phyloP scores from a whole-genome alignment of 345 rosid species.

The Gossypium turneri region DNA sequence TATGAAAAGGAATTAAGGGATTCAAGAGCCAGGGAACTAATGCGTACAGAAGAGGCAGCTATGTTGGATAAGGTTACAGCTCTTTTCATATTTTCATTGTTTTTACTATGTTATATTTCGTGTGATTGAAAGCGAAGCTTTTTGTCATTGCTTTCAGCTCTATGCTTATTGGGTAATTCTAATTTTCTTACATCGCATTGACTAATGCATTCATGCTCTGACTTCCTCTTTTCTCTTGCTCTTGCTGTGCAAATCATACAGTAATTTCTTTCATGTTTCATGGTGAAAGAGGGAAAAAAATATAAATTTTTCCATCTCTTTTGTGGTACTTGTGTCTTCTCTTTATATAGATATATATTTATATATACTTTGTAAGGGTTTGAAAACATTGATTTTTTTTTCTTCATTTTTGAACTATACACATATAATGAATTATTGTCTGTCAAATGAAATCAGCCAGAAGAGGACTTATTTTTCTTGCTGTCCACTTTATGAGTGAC shows the following conservation, averaged over 20 bases:
- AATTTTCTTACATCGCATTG: background rate
- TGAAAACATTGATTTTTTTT: background rate
- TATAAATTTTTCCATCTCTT: background rate
- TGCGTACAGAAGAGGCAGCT: constrained; percentile 93
- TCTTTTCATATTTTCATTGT: constrained; percentile 12
- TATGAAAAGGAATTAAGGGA: constrained; percentile 87
- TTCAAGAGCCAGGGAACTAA: constrained; percentile 85
- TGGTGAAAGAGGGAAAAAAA: background rate
- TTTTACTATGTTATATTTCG: background rate
- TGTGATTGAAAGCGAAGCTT: constrained; percentile 13
- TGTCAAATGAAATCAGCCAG: background rate
- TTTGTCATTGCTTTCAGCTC: constrained; percentile 10
- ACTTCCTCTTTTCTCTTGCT: background rate
- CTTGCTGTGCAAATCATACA: background rate
- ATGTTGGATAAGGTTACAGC: constrained; percentile 81
- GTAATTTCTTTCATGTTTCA: background rate
- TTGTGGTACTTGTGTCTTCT: background rate
- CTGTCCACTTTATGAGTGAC: background rate
- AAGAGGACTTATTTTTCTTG: background rate
- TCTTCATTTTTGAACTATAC: background rate
- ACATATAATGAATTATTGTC: background rate
- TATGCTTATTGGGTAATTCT: constrained; percentile 5
- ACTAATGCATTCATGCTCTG: background rate
- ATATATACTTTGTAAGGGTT: background rate
- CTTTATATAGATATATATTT: background rate